Base-by-base conservation (phyloP, 805 yeast genomes). In the Metschnikowia orientalis region DNA sequence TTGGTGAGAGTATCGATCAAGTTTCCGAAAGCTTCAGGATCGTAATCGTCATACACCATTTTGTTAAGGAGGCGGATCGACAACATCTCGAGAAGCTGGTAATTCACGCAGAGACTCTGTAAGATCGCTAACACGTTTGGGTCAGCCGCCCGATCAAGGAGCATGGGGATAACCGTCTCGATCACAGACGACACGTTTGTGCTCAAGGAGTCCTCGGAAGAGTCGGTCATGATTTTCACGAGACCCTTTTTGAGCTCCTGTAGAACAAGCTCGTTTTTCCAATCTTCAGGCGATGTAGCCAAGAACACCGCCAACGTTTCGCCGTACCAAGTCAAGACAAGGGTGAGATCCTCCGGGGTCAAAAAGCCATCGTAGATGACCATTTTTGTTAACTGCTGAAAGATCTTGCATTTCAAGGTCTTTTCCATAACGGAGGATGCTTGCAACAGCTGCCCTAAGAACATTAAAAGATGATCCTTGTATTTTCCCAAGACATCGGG, bases 401-500 rank as follows among this genome's bases (percentile, higher is more conserved):
- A 62, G 1, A 92, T 74, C 24, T 81, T 60, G 17, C 81, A 69
- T 47, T 87, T 70, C 36, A 87, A 64, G 1, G 88, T 75, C 8
- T 78, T 79, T 47, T 85, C 95, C 18, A 75, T 59, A 20, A 68
- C 70, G 0, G 95, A 77, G 0, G 84, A 70, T 0, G 81, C 71
- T 51, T 81, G 73, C 30, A 89, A 63, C 4, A 85, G 69, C 48
- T 75, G 79, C n/a, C 88, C 77, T 44, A 86, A 54, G 26, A 81
- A 61, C 34, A 79, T 74, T 18, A 88, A 57, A 10, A 89, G 61
- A 23, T 77, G 77, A 47, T 88, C 95, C 41, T 82, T 79, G 53
- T 61, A 73, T 6, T 53, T 44, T 10, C 56, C 44, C 32, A 84
- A 53, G 6, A 66, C 56, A 40, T 69, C 71, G 14, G 42, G 41